Base-by-base conservation (phyloP, 1,284 basidiomycete species). In the Melampsora allii-populina region DNA sequence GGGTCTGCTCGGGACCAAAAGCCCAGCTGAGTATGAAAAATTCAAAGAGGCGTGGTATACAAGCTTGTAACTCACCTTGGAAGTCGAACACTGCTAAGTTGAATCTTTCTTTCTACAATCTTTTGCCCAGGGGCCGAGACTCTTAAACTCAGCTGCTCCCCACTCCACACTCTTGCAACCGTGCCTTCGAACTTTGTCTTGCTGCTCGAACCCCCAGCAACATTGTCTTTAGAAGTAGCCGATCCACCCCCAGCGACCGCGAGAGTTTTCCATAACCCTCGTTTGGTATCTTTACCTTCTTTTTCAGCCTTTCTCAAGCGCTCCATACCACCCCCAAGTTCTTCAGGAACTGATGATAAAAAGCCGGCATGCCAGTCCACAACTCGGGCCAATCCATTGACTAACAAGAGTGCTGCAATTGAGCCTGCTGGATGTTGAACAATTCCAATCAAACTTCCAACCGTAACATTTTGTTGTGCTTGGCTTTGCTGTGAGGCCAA, bases 341-440 rank as follows among this genome's bases (percentile, higher is more conserved):
- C 78, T 61, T 80, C 80, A 78, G 80, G 80, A 68, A 79, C 78
- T 24, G 79, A 79, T 46, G 91, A 87, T 53, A 98, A 87, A 86
- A 98, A 91, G 42, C 94, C 95, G 14, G 94, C 94, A 81, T 98
- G 95, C 94, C 95, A 98, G 81, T 96, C 94, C 75, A 98, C 90
- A 67, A 96, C 87, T 75, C 92, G 89, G 12, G 94, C 95, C 3
- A 98, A 85, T 64, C 95, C 94, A 60, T 88, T 87, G 2, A 86
- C 86, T 21, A 94, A 88, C 61, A 98, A 85, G 82, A 91, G 89
- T 79, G 95, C 92, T 19, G 94, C 93, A 66, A 98, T 91, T 82
- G 97, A 95, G 21, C 95, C 94, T 33, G 89, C 91, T 14, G 94
- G 93, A 80, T 98, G 95, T 36, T 92, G 83, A 85, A 92, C 91